Percentiles rank a stretch among this genome's conserved stretches.
These are phyloP conservation scores for Daldinia sp. DNA, from an alignment of 2,329 filamentous ascomycete genomes.

Conservation along the genomic window DNA sequence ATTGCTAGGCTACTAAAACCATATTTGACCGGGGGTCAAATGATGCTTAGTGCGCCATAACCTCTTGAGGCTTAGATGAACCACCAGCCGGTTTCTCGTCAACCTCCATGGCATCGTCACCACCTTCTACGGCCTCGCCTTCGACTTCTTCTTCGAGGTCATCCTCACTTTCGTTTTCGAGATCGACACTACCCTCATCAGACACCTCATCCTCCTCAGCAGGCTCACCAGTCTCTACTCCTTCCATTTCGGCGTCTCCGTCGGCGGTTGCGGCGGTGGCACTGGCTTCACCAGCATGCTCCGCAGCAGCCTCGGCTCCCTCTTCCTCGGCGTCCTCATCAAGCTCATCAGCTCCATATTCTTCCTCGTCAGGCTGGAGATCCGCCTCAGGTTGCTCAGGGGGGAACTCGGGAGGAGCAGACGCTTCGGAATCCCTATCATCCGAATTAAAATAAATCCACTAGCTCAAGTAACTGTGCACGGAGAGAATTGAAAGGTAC, in stretches of 20 bases:
- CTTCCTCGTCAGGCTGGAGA: conserved; percentile 80
- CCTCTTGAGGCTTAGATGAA: conserved; percentile 36
- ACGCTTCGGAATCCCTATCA: conserved; percentile 92
- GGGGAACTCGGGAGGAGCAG: conserved; percentile 93
- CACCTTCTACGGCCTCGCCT: conserved; percentile 46
- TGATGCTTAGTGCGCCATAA: conserved; percentile 40
- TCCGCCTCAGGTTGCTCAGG: conserved; percentile 98
- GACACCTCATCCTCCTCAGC: conserved; percentile 71
- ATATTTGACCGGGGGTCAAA: background rate
- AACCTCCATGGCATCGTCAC: conserved; percentile 55
- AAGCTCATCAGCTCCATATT: conserved; percentile 90
- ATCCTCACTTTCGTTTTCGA: conserved; percentile 74
- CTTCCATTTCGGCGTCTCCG: conserved; percentile 77
- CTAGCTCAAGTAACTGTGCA: background rate
- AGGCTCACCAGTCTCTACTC: conserved; percentile 56
- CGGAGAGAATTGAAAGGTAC: background rate
- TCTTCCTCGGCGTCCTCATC: conserved; percentile 70
- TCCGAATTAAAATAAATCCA: conserved; percentile 35
- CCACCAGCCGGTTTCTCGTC: conserved; percentile 46
- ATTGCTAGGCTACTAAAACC: conserved; percentile 1
- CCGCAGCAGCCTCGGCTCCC: conserved; percentile 60
- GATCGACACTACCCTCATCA: conserved; percentile 75
- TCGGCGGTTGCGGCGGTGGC: conserved; percentile 57
- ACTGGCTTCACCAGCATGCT: conserved; percentile 53
- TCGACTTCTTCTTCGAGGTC: conserved; percentile 69